phyloP scores from a whole-genome alignment of 441 rosid species.

The Cnidoscolus chayamansa region DNA sequence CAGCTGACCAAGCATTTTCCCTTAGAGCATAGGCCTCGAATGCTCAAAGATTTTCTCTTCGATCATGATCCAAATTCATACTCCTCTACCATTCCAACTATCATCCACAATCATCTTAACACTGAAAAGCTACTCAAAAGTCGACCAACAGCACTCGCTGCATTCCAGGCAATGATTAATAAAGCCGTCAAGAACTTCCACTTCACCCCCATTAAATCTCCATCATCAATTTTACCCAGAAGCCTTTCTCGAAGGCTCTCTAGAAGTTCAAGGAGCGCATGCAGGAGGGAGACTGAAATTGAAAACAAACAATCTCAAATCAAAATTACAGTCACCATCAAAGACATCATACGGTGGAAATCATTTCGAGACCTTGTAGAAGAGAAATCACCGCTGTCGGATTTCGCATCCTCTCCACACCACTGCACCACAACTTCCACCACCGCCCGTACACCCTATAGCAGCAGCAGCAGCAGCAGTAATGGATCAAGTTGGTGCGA shows the following conservation, averaged over 20 bases:
- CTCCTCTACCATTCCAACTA: conserved; percentile 30
- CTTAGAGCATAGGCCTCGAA: conserved; percentile 40
- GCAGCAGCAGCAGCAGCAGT: conserved; percentile 24
- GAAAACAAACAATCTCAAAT: conserved; percentile 12
- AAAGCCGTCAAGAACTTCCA: conserved; percentile 39
- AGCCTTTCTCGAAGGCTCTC: conserved; percentile 50
- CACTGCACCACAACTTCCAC: conserved; percentile 38
- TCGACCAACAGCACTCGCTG: conserved; percentile 34
- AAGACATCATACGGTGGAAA: conserved; percentile 78
- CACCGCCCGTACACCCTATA: conserved; percentile 31
- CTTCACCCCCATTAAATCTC: conserved; percentile 33
- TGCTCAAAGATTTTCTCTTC: conserved; percentile 75
- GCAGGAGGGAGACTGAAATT: neutral
- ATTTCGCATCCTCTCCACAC: conserved; percentile 30
- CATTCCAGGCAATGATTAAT: conserved; percentile 46
- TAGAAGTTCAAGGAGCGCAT: conserved; percentile 18
- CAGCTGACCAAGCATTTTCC: conserved; percentile 20
- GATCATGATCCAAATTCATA: conserved; percentile 52
- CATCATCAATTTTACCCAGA: conserved; percentile 41
- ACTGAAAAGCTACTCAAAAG: conserved; percentile 23
- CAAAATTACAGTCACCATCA: conserved; percentile 42
- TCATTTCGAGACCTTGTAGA: conserved; percentile 63
- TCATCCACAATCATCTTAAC: conserved; percentile 17
- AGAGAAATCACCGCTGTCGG: conserved; percentile 32
- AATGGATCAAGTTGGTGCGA: conserved; percentile 76